Base-by-base conservation (phyloP, 352 stramenopile species). In the Peronospora tabacina region DNA sequence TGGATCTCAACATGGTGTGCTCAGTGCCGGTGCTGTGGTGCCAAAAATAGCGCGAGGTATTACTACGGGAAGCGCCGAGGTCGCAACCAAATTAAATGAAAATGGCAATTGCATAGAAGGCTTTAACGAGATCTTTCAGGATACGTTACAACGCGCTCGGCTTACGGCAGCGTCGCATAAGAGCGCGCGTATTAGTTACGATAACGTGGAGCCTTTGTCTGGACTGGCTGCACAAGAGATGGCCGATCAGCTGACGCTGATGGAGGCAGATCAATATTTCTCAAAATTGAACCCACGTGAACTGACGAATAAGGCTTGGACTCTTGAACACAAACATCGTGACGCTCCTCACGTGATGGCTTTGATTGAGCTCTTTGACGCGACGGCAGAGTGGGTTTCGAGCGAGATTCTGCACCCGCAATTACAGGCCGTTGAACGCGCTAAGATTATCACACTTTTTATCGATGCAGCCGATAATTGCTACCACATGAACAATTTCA, bases 401-500 rank as follows among this genome's bases (percentile, higher is more conserved):
- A 94, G 83, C 54, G 83, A 94, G 55, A 89, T 94, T 45, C 37
- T 94, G 12, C 83, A 94, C 47, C 83, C 83, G 0, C 82, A 90
- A 33, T 62, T 94, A 32, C 79, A 94, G 41, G 77, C 81, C 0
- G 71, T 75, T 6, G 78, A 92, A 49, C 81, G 83, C 15, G 81
- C 81, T 13, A 89, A 88, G 51, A 66, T 94, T 40, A 82, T 94
- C 46, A 73, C 74, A 44, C 64, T 90, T 9, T 94, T 94, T 47
- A 89, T 94, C 36, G 83, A 94, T 44, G 75, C 73, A 15, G 83
- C 76, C 0, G 79, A 92, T 34, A 77, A 82, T 19, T 92, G 83
- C 55, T 75, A 85, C 45, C 78, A 86, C 44, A 75, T 94, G 63
- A 89, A 90, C 66, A 94, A 90, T 66, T 94, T 94, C 46, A 92